Percentiles rank a stretch among this genome's conserved stretches.
Evolutionary conservation across 1,139 yeast genomes (phyloP).

Genomic region (Geotrichum carabidarum): DNA sequence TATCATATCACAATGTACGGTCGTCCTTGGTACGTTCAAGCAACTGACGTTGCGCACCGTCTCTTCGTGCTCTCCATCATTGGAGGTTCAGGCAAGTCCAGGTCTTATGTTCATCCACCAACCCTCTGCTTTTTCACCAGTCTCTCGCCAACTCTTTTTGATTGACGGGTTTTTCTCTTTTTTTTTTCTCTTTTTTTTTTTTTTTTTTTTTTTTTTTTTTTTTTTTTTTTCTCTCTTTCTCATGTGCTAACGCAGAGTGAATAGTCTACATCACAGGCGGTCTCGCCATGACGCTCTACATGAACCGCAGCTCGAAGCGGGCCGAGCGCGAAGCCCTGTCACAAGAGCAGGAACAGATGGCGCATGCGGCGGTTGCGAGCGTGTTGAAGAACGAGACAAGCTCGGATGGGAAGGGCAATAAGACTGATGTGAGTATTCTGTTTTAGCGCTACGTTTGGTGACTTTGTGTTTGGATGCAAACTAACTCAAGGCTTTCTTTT

Average conservation of each 20-base stretch:
- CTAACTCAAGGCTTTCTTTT: too few relatives aligned
- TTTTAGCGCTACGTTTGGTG: too few relatives aligned
- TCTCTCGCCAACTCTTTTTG: neutral
- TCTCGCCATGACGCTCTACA: slow-evolving; percentile 56
- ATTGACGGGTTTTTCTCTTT: too few relatives aligned
- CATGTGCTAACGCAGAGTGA: neutral
- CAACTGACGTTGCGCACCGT: slow-evolving; percentile 80
- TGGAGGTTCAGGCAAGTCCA: slow-evolving; percentile 55
- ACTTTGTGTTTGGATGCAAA: too few relatives aligned
- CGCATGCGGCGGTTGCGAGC: slow-evolving; percentile 9
- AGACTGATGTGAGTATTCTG: slow-evolving; percentile 10
- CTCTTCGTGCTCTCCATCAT: slow-evolving; percentile 70
- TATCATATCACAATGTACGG: slow-evolving; percentile 39
- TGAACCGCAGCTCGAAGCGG: slow-evolving; percentile 37
- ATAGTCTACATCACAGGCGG: slow-evolving; percentile 52
- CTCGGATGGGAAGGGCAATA: slow-evolving; percentile 3
- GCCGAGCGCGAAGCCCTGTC: slow-evolving; percentile 10
- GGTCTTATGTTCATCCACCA: too few relatives aligned
- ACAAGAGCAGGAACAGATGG: slow-evolving; percentile 9
- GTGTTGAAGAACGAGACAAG: neutral
- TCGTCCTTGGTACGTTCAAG: slow-evolving; percentile 65
- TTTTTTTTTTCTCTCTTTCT: neutral
- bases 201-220: neutral
- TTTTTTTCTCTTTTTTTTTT: neutral
- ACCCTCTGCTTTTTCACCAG: slow-evolving; percentile 2